These are phyloP conservation scores for Petunia hybrid DNA, from an alignment of 305 asterid species.

Conservation along the genomic window DNA sequence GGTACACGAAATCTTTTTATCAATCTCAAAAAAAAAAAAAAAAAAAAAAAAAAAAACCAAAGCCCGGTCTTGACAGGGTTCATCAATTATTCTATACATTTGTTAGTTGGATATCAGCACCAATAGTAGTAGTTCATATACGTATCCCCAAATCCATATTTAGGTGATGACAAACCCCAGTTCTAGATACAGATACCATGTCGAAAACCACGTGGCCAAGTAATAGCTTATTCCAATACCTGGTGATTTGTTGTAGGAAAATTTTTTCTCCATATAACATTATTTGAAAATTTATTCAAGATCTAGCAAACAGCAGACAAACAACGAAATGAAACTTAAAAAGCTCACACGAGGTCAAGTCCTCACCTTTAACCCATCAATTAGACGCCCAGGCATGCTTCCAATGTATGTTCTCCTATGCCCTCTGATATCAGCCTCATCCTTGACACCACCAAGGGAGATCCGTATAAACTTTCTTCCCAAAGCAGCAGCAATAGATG, in stretches of 20 bases:
- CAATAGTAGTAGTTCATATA: neutral
- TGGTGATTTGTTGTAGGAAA: neutral
- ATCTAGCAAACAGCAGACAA: conserved; percentile 26
- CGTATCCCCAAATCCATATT: neutral
- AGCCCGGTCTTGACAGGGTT: neutral
- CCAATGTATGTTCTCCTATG: conserved; percentile 98
- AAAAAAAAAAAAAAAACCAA: neutral
- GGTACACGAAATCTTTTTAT: neutral
- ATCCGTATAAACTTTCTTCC: conserved; percentile 96
- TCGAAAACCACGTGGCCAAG: neutral
- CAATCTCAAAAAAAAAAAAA: too few species aligned
- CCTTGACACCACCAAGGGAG: conserved; percentile 98
- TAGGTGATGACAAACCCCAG: neutral
- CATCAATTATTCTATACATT: neutral
- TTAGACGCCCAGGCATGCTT: conserved; percentile 99
- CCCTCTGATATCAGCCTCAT: conserved; percentile 99
- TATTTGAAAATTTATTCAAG: neutral
- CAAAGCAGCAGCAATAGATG: conserved; percentile 95
- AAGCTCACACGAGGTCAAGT: conserved; percentile 27
- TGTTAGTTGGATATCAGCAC: neutral
- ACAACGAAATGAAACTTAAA: conserved; percentile 26
- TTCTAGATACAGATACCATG: conserved; percentile 2
- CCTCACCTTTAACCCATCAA: conserved; percentile 96
- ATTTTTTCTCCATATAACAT: neutral
- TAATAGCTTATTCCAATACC: neutral